These are phyloP conservation scores for Erodium trifolium DNA, from an alignment of 441 rosid genomes.

Conservation along the genomic window DNA sequence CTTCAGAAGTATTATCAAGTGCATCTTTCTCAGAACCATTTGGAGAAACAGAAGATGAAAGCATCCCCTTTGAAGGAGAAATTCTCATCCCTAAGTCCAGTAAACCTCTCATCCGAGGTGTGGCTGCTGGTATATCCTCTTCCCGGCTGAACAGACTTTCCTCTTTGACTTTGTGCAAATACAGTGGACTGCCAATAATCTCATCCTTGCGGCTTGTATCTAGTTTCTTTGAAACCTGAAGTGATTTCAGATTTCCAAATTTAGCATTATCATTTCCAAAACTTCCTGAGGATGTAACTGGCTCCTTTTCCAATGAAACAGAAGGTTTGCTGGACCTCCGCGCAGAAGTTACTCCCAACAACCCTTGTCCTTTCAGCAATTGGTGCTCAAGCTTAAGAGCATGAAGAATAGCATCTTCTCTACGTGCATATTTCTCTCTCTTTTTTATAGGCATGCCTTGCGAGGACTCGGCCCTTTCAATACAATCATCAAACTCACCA, in stretches of 20 bases:
- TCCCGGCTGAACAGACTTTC: conserved; percentile 36
- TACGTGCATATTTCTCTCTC: conserved; percentile 97
- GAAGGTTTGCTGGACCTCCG: conserved; percentile 31
- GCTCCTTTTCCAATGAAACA: conserved; percentile 35
- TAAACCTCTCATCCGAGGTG: conserved; percentile 78
- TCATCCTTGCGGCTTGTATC: conserved; percentile 32
- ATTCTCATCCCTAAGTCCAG: conserved; percentile 72
- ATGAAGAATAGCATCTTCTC: conserved; percentile 98
- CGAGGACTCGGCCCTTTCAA: conserved; percentile 77
- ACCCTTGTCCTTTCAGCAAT: conserved; percentile 49
- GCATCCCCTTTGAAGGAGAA: conserved; percentile 48
- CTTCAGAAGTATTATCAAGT: conserved; percentile 33
- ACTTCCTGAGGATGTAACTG: conserved; percentile 31
- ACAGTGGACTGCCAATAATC: conserved; percentile 20
- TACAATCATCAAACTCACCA: conserved; percentile 95
- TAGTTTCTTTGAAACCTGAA: conserved; percentile 23
- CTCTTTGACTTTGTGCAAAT: conserved; percentile 29
- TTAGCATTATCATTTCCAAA: conserved; percentile 34
- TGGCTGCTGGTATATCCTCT: conserved; percentile 43
- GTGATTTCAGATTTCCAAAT: conserved; percentile 25
- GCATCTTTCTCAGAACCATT: conserved; percentile 39
- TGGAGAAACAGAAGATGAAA: conserved; percentile 35
- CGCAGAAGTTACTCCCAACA: conserved; percentile 25
- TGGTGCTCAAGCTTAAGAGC: conserved; percentile 94
- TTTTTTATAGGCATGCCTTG: conserved; percentile 72